Base-by-base conservation (phyloP, 1,139 yeast genomes). In the Pneumocystis sp. region DNA sequence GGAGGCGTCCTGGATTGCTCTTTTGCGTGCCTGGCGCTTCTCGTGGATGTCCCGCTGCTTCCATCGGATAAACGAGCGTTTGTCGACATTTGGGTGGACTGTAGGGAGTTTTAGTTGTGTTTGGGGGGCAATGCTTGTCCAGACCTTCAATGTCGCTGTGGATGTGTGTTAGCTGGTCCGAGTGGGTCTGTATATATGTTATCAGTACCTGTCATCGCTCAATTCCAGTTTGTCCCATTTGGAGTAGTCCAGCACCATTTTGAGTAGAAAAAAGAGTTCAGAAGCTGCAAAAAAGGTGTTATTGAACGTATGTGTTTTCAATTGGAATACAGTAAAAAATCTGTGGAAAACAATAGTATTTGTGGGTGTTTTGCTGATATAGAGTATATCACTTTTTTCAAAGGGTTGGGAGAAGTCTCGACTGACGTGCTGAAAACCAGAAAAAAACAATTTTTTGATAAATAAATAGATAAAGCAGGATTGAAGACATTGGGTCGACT, bases 61-160 rank as follows among this genome's bases (percentile, higher is more conserved):
- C 98, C 97, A 93, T 68, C 85, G 84, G 72, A 95, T 89, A 72
- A 95, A 91, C 1, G 97, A 90, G 63, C 79, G 80, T 75, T 95
- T 95, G 76, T 95, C 99, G 44, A 95, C 98, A 73, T 95, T 95
- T 67, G 98, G 99, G 75, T 95, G 99, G 10, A 91, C 98, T 71
- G 63, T 45, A 37, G 17, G 56, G 44, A 39, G 29, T 50, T 62
- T 34, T 21, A 29, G 17, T 35, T 17, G 34, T 61, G 19, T 35
- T 29, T 34, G n/a, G n/a, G n/a, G n/a, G n/a, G n/a, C n/a, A n/a
- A n/a, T n/a, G n/a, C n/a, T n/a, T 25, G 25, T 39, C 21, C 21
- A 8, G 34, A 63, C 61, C 65, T 61, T 66, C 65, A 59, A 50
- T 37, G 12, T 63, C 64, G 61, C 59, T 50, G 34, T 3, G 25